Conservation (phyloP, 169 alveolate genomes). For the Toxoplasma gondii region DNA sequence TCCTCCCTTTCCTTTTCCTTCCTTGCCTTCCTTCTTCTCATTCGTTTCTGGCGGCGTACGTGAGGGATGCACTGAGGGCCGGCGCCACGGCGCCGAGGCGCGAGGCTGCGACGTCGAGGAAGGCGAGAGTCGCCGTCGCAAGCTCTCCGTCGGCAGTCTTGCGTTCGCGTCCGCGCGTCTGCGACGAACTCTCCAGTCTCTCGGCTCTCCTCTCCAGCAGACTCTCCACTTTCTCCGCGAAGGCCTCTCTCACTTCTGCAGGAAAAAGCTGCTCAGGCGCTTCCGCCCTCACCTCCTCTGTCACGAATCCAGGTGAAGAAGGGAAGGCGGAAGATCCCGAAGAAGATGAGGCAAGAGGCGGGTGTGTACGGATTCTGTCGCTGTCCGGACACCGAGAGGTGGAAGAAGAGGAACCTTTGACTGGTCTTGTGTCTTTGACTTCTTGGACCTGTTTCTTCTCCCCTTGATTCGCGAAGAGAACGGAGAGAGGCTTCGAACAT, state of each 20-base stretch:
- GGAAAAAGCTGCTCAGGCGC: not conserved
- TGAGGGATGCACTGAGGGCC: not conserved
- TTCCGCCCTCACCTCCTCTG: not conserved
- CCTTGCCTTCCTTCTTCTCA: not conserved
- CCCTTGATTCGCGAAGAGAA: not conserved
- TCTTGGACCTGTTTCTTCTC: no score
- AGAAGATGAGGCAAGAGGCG: not conserved
- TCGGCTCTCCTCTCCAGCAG: not conserved
- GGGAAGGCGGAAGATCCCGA: not conserved
- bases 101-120: not conserved
- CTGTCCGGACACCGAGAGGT: no score
- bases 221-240: not conserved
- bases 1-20: not conserved
- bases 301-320: not conserved
- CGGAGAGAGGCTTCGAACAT: not conserved
- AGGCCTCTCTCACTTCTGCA: not conserved
- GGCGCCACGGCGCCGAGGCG: conserved; percentile 24
- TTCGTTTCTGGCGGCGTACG: not conserved
- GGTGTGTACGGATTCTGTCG: not conserved
- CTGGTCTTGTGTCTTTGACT: no score
- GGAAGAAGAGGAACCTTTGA: no score
- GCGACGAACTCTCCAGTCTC: not conserved
- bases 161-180: not conserved
- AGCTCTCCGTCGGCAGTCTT: not conserved
- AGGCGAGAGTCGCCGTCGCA: not conserved